phyloP scores from a whole-genome alignment of 768 basidiomycete genomes.

The Lentinula sp. region DNA sequence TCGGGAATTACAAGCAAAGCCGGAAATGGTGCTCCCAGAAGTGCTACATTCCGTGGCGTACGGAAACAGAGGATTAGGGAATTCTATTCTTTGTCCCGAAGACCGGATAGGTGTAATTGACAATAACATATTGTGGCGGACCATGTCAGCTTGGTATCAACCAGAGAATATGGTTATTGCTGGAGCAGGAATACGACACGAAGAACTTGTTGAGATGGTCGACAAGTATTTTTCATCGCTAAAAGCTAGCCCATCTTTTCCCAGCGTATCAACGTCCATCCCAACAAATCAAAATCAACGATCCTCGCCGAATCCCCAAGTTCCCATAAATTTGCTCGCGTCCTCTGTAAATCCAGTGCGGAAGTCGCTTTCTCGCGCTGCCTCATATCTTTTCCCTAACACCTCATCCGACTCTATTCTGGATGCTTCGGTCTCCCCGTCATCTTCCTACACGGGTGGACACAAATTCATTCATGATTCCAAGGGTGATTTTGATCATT shows the following conservation, averaged over 20 bases:
- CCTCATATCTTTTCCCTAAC: slow-evolving; percentile 65
- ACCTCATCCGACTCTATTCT: slow-evolving; percentile 19
- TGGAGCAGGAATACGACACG: slow-evolving; percentile 88
- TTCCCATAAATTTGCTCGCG: slow-evolving; percentile 55
- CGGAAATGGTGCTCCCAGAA: slow-evolving; percentile 92
- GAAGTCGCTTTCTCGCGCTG: slow-evolving; percentile 71
- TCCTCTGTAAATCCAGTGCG: slow-evolving; percentile 43
- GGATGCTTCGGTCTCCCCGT: slow-evolving; percentile 15
- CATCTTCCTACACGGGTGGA: slow-evolving; percentile 77
- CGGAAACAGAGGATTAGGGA: slow-evolving; percentile 73
- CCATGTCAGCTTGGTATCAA: slow-evolving; percentile 77
- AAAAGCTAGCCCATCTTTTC: slow-evolving; percentile 30
- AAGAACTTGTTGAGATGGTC: slow-evolving; percentile 79
- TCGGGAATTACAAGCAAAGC: slow-evolving; percentile 80
- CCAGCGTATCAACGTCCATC: slow-evolving; percentile 20
- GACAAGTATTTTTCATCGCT: slow-evolving; percentile 79
- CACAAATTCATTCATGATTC: slow-evolving; percentile 60
- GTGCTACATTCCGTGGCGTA: slow-evolving; percentile 86
- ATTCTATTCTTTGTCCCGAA: slow-evolving; percentile 82
- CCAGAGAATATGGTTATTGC: slow-evolving; percentile 96
- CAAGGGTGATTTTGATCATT: slow-evolving; percentile 77
- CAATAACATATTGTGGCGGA: slow-evolving; percentile 50
- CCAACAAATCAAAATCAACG: background rate
- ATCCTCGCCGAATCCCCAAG: slow-evolving; percentile 21
- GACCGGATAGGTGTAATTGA: slow-evolving; percentile 72